Base-by-base conservation (phyloP, 1,284 basidiomycete species). In the Moesziomyces parantarcticus region DNA sequence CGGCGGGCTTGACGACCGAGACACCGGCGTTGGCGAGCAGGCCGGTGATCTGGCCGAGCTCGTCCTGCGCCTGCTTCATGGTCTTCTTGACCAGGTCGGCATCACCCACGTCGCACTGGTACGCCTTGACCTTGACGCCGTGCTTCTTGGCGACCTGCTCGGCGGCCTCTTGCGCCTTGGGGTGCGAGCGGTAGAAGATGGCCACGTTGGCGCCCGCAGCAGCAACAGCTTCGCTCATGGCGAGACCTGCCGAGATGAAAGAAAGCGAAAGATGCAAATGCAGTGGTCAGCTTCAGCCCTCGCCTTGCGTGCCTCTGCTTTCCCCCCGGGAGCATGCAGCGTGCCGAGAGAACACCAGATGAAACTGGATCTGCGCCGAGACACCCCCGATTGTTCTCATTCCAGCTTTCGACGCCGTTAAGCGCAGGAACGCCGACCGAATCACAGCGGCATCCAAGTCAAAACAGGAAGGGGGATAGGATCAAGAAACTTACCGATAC, bases 61-160 rank as follows among this genome's bases (percentile, higher is more conserved):
- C 81, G 20, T 68, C 58, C 58, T 80, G 76, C 41, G 77, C 76
- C 61, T 79, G 60, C 71, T 79, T 70, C 44, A 81, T 36, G 32
- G 77, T 79, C 63, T 79, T 74, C 75, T 78, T 80, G 62, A 84
- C 81, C 14, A 76, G 68, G 0, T 71, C 74, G 16, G 67, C 72
- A 40, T 84, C 78, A 26, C 81, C 76, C 32, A 84, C 83, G 47
- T 84, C 83, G 62, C 82, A 83, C 76, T 84, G 76, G 74, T 84
- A 84, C 8, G 83, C 83, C 76, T 82, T 81, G 59, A 61, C 65
- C 77, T 83, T 81, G 59, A 77, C 72, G 41, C 72, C 70, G 41
- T 68, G 82, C 70, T 82, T 77, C 70, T 83, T 79, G 58, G 83
- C 78, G 18, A 83, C 76, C 41, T 53, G 45, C 42, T 60, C 79